These are phyloP conservation scores for Fraxinus americana DNA, from an alignment of 257 asterid genomes.

Conservation along the genomic window DNA sequence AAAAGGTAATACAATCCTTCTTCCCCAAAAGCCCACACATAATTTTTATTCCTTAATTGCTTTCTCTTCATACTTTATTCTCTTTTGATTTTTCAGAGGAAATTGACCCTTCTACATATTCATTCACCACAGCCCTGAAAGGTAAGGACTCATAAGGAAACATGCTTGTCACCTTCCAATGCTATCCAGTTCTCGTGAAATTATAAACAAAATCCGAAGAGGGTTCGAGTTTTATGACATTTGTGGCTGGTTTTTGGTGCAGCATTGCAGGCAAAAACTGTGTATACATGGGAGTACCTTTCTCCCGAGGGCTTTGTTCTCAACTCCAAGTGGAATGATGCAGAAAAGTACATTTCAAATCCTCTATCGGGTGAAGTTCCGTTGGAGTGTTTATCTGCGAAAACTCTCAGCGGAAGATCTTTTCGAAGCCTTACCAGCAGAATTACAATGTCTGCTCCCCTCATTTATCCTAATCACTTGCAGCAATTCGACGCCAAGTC, in stretches of 20 bases:
- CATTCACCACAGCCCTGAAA: constrained; percentile 78
- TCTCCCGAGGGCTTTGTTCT: constrained; percentile 63
- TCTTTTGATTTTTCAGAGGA: constrained; percentile 52
- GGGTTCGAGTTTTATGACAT: background rate
- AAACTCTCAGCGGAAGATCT: constrained; percentile 68
- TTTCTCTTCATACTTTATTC: too few species aligned
- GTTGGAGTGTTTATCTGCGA: constrained; percentile 79
- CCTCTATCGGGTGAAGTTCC: constrained; percentile 94
- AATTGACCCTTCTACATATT: constrained; percentile 89
- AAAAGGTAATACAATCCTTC: constrained; percentile 49
- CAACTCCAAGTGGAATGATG: constrained; percentile 88
- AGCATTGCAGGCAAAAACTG: constrained; percentile 82
- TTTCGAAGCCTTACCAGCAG: constrained; percentile 54
- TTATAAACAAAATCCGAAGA: too few species aligned
- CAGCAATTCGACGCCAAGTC: constrained; percentile 33
- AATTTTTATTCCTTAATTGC: background rate
- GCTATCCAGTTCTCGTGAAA: background rate
- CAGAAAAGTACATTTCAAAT: constrained; percentile 88
- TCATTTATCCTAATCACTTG: constrained; percentile 58
- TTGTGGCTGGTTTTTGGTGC: constrained; percentile 23
- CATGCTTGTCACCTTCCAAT: background rate
- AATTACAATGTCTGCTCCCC: constrained; percentile 85
- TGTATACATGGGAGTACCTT: constrained; percentile 68
- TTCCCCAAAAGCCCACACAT: background rate
- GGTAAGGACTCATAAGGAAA: constrained; percentile 39